Percentiles rank a stretch among this genome's conserved stretches.
phyloP scores from a whole-genome alignment of 495 filamentous ascomycete species.

The Podospora tetraspora region DNA sequence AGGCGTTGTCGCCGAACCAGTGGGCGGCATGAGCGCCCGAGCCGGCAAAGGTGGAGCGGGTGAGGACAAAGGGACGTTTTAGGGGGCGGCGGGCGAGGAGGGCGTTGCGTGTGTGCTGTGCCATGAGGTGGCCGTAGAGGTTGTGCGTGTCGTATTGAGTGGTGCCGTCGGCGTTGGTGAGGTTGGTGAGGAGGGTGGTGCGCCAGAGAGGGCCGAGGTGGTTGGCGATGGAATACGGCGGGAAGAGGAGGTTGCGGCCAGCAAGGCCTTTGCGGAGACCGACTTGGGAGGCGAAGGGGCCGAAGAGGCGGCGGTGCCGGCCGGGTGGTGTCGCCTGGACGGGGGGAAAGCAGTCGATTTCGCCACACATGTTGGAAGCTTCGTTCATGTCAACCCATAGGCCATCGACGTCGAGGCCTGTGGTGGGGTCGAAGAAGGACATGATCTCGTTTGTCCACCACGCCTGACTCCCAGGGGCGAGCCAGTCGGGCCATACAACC shows the following conservation, averaged over 20 bases:
- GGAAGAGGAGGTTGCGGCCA: conserved; percentile 59
- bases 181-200: conserved; percentile 69
- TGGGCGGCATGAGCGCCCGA: conserved; percentile 71
- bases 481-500: conserved; percentile 83
- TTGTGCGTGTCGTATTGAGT: conserved; percentile 80
- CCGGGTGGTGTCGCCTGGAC: neutral
- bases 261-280: conserved; percentile 48
- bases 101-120: conserved; percentile 53
- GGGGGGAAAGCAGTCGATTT: conserved; percentile 12
- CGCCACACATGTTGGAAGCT: conserved; percentile 26
- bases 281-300: neutral
- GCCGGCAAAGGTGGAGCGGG: conserved; percentile 46
- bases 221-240: conserved; percentile 69
- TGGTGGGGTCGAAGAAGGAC: conserved; percentile 58
- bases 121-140: conserved; percentile 84
- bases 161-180: conserved; percentile 66
- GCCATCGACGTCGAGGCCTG: conserved; percentile 75
- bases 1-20: conserved; percentile 85
- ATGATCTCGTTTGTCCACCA: conserved; percentile 76
- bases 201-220: conserved; percentile 59
- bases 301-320: neutral
- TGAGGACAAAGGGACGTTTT: conserved; percentile 72
- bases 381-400: conserved; percentile 85
- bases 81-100: conserved; percentile 60
- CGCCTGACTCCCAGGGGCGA: conserved; percentile 55